Evolutionary conservation across 2,329 filamentous ascomycete species (phyloP), one percentile per base, ranked within the genome.

Genomic region (Taxawa tesnikishii): DNA sequence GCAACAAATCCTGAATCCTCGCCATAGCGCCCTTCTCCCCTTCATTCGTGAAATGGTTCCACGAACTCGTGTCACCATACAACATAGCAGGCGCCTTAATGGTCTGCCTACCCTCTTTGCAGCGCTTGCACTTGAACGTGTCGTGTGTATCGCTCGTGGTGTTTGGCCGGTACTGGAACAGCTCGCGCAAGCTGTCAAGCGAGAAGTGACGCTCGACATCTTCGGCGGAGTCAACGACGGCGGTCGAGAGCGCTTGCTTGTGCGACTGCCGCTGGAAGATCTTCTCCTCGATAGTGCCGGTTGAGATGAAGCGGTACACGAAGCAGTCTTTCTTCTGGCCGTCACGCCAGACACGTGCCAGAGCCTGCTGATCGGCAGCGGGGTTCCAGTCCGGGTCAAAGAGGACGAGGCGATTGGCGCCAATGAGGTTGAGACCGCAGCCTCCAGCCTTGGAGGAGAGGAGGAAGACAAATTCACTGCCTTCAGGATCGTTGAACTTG

Each of bases 261-360:
- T 98, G 92, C 1, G 83, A 93, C 52, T 98, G 90, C 7, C 92
- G 79, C 57, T 98, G 90, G 62, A 98, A 98, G 45, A 98, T 94
- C 62, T 98, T 98, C 58, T 98, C 90, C 53, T 98, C 90, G 39
- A 98, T 98, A 0, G 87, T 94, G 4, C 90, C 90, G 0, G 92
- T 96, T 0, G 87, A 83, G 47, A 98, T 98, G 61, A 98, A 98
- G n/a, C 90, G 82, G 56, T 98, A 98, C 11, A 98, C 90, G 48
- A 98, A 98, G 51, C 90, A 98, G 50, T 98, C 90, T 53, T 98
- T 98, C 68, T 92, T 96, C 58, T 98, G 90, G 0, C 90, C 90
- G 48, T 98, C 90, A 67, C 90, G 83, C 90, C 90, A 98, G 13
- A 98, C 90, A 64, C 90, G 82, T 21, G 90, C 90, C 17, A 98